Conservation (phyloP, 2,329 filamentous ascomycete genomes). For the Verticillium zaregamsianum region DNA sequence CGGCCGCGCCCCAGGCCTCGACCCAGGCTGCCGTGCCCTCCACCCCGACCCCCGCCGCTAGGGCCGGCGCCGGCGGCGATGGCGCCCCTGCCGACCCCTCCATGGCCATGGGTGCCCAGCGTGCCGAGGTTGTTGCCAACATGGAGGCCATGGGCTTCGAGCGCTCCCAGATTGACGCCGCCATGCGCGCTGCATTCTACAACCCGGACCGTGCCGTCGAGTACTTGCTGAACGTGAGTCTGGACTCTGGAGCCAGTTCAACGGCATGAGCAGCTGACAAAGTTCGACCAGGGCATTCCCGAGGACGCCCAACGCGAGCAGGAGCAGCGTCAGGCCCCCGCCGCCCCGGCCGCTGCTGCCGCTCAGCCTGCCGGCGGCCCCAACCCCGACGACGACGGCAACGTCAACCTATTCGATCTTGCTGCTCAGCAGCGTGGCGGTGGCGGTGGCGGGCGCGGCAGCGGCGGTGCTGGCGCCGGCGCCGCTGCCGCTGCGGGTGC, state of each 20-base stretch:
- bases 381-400: conserved; percentile 55
- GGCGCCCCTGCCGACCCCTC: conserved; percentile 61
- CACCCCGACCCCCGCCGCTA: conserved; percentile 52
- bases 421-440: conserved; percentile 68
- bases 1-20: conserved; percentile 41
- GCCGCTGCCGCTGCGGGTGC: conserved; percentile 39
- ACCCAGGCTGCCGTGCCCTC: conserved; percentile 43
- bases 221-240: conserved; percentile 79
- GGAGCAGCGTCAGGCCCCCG: conserved; percentile 40
- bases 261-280: not conserved
- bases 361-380: conserved; percentile 33
- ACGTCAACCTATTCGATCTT: conserved; percentile 88
- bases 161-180: conserved; percentile 80
- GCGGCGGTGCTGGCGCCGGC: conserved; percentile 34
- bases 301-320: conserved; percentile 75
- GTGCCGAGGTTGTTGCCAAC: conserved; percentile 76
- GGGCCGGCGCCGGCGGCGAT: conserved; percentile 38
- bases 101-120: conserved; percentile 78
- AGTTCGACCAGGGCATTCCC: conserved; percentile 72
- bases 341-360: conserved; percentile 33
- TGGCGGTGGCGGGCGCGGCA: conserved; percentile 38
- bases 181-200: conserved; percentile 94
- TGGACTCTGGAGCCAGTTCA: not conserved
- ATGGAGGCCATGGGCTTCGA: conserved; percentile 99
- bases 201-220: conserved; percentile 97